phyloP scores from a whole-genome alignment of 305 asterid genomes.

The Coffea humblotiana region DNA sequence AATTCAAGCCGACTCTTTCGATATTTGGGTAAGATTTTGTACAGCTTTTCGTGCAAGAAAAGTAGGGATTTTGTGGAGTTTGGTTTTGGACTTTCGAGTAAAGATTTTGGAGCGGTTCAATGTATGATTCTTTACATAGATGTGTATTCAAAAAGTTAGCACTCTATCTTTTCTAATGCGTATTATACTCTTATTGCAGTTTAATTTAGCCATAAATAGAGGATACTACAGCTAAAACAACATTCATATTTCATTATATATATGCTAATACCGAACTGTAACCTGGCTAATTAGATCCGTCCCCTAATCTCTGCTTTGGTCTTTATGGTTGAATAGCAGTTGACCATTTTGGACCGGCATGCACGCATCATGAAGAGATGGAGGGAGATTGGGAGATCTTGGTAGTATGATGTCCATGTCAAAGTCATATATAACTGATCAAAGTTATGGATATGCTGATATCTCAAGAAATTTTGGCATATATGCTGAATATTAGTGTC shows the following conservation, averaged over 20 bases:
- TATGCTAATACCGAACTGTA: neutral
- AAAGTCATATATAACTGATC: neutral
- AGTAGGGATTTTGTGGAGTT: conserved; percentile 6
- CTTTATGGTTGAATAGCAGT: neutral
- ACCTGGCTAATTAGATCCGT: no score
- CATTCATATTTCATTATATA: neutral
- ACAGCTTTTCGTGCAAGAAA: conserved; percentile 16
- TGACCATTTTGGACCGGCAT: neutral
- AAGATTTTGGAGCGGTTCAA: neutral
- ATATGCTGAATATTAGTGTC: neutral
- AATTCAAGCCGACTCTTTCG: conserved; percentile 8
- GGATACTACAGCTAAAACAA: neutral
- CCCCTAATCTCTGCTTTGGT: no score
- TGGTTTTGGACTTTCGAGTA: conserved; percentile 3
- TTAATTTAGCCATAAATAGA: neutral
- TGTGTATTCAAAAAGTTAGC: neutral
- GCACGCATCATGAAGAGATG: neutral
- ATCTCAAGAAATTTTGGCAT: neutral
- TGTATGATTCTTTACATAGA: neutral
- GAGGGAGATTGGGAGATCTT: neutral
- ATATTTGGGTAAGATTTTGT: conserved; percentile 14
- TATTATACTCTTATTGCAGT: neutral
- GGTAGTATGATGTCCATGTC: neutral
- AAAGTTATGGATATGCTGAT: neutral
- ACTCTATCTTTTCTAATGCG: neutral